A percentile compares a stretch with the other conserved stretches of the same genome.
phyloP scores from a whole-genome alignment of 768 basidiomycete species.

The Melanogaster broomeanus region DNA sequence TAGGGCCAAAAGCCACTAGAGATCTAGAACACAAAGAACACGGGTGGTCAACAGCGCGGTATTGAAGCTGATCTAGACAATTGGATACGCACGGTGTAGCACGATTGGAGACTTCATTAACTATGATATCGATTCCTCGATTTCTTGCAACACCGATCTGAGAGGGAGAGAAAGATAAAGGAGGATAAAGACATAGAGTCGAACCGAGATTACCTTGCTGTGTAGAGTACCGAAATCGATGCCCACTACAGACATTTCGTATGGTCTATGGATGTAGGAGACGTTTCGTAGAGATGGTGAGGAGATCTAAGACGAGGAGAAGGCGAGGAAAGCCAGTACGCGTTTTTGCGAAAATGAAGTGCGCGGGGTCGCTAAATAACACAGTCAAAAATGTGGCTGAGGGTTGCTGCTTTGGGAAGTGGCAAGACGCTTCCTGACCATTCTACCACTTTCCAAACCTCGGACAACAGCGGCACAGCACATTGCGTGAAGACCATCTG shows the following conservation, averaged over 20 bases:
- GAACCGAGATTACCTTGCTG: slow-evolving; percentile 64
- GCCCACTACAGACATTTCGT: slow-evolving; percentile 86
- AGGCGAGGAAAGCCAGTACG: background rate
- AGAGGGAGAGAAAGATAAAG: slow-evolving; percentile 10
- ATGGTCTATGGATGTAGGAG: background rate
- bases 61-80: background rate
- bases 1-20: slow-evolving; percentile 90
- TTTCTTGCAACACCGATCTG: slow-evolving; percentile 95
- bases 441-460: slow-evolving; percentile 29
- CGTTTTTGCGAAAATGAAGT: slow-evolving; percentile 10
- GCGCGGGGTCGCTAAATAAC: slow-evolving; percentile 8
- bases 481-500: too few relatives aligned
- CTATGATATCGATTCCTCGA: slow-evolving; percentile 97
- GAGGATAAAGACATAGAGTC: background rate
- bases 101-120: slow-evolving; percentile 97
- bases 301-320: background rate
- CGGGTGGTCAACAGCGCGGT: slow-evolving; percentile 3
- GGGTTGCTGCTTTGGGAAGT: slow-evolving; percentile 23
- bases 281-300: background rate
- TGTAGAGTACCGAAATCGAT: slow-evolving; percentile 91
- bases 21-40: slow-evolving; percentile 53
- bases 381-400: slow-evolving; percentile 14
- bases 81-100: slow-evolving; percentile 81
- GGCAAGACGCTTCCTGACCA: slow-evolving; percentile 22
- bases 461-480: too few relatives aligned